Percentiles rank a stretch among this genome's conserved stretches.
These are phyloP conservation scores for Akanthomyces dipterigenus DNA, from an alignment of 2,329 filamentous ascomycete species.

Conservation along the genomic window DNA sequence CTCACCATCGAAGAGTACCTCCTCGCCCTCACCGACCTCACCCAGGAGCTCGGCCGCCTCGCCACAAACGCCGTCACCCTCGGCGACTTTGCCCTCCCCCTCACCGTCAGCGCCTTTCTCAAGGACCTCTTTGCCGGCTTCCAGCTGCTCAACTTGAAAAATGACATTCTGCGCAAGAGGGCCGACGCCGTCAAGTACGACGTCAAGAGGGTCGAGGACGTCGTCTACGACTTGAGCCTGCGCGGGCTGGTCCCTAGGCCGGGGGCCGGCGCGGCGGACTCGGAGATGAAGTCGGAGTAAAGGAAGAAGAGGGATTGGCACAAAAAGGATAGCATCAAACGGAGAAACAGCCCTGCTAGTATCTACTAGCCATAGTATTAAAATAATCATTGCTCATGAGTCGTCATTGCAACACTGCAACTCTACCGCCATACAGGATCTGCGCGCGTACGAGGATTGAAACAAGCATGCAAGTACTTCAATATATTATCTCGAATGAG, in stretches of 20 bases:
- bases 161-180: slow-evolving; percentile 79
- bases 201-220: slow-evolving; percentile 96
- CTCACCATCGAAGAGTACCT: slow-evolving; percentile 97
- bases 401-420: not conserved
- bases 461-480: not conserved
- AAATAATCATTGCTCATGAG: not conserved
- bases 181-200: slow-evolving; percentile 95
- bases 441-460: not conserved
- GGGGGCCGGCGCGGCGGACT: slow-evolving; percentile 25
- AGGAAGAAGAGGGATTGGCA: not conserved
- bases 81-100: slow-evolving; percentile 77
- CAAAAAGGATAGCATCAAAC: too few species aligned
- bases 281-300: slow-evolving; percentile 32
- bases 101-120: slow-evolving; percentile 85
- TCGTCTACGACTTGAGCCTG: slow-evolving; percentile 90
- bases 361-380: not conserved
- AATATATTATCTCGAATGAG: not conserved
- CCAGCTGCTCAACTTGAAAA: slow-evolving; percentile 95
- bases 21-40: slow-evolving; percentile 75
- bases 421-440: not conserved
- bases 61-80: slow-evolving; percentile 92
- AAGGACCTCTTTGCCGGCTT: slow-evolving; percentile 95
- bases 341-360: too few species aligned
- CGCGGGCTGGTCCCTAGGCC: slow-evolving; percentile 66
- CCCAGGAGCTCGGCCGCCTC: slow-evolving; percentile 84